A percentile compares a stretch with the other conserved stretches of the same genome.
Conservation (phyloP, 768 basidiomycete genomes). For the Leucocoprinus sp. region DNA sequence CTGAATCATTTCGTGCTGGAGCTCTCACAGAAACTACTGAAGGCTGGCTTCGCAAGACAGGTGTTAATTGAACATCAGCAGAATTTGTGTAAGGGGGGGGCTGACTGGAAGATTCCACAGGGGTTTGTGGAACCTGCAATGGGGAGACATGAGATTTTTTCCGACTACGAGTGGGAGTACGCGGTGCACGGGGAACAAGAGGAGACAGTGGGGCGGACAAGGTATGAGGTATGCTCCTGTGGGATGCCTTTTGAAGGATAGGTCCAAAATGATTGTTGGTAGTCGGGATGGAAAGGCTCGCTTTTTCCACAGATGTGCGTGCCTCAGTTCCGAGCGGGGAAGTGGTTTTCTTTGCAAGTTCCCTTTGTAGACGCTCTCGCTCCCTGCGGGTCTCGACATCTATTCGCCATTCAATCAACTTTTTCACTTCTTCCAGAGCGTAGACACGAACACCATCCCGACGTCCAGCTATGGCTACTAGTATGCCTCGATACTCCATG, state of each 20-base stretch:
- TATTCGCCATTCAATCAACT: conserved; percentile 81
- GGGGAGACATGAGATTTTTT: conserved; percentile 25
- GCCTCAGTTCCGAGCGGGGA: conserved; percentile 24
- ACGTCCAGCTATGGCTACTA: conserved; percentile 85
- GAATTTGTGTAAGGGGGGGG: conserved; percentile 59
- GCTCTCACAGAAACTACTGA: conserved; percentile 36
- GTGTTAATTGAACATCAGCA: conserved; percentile 24
- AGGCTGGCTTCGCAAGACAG: conserved; percentile 28
- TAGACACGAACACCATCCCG: conserved; percentile 85
- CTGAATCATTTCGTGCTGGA: conserved; percentile 45
- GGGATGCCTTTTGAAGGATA: conserved; percentile 34
- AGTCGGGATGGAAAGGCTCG: conserved; percentile 41
- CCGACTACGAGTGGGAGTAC: conserved; percentile 31
- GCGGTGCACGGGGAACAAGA: conserved; percentile 32
- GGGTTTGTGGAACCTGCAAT: conserved; percentile 19
- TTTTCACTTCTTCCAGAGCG: conserved; percentile 79
- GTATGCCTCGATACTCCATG: conserved; percentile 85
- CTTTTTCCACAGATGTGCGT: conserved; percentile 39
- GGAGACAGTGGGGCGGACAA: conserved; percentile 26
- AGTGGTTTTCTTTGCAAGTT: conserved; percentile 49
- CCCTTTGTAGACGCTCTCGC: conserved; percentile 60
- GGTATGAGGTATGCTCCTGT: conserved; percentile 22
- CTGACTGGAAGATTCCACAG: conserved; percentile 27
- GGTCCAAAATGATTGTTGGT: conserved; percentile 22
- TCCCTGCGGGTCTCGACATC: conserved; percentile 73